Conservation (phyloP, 768 basidiomycete genomes). For the Xanthoconium stramineum region DNA sequence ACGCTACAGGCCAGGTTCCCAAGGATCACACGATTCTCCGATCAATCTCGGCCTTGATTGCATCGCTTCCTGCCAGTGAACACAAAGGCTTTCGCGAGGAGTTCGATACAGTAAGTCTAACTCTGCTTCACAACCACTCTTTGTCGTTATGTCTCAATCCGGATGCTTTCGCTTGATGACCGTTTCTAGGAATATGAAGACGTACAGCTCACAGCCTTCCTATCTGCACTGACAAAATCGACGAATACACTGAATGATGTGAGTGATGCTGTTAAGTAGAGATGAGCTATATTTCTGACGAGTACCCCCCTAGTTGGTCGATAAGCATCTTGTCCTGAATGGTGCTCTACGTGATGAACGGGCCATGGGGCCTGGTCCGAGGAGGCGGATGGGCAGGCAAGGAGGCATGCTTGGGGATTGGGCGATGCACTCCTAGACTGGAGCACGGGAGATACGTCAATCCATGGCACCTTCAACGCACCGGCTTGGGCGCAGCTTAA, state of each 20-base stretch:
- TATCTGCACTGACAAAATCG: slow-evolving; percentile 86
- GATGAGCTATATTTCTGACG: slow-evolving; percentile 2
- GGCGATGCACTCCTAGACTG: slow-evolving; percentile 44
- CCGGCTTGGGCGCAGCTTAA: not conserved
- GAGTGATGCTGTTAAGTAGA: slow-evolving; percentile 28
- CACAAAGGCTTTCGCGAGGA: slow-evolving; percentile 81
- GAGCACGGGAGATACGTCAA: not conserved
- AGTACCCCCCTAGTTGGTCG: slow-evolving; percentile 53
- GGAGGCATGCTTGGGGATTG: slow-evolving; percentile 51
- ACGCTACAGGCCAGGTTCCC: slow-evolving; percentile 55
- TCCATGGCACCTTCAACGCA: not conserved
- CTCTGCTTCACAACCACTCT: not conserved
- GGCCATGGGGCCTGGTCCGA: slow-evolving; percentile 38
- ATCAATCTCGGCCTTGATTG: slow-evolving; percentile 79
- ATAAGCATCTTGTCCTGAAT: slow-evolving; percentile 66
- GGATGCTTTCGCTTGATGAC: not conserved
- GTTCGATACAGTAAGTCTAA: slow-evolving; percentile 69
- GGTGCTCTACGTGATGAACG: slow-evolving; percentile 54
- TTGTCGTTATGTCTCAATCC: not conserved
- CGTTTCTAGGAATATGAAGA: slow-evolving; percentile 87
- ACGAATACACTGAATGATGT: slow-evolving; percentile 88
- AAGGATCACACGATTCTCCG: slow-evolving; percentile 82
- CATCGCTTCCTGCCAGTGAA: slow-evolving; percentile 85
- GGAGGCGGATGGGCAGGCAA: slow-evolving; percentile 51
- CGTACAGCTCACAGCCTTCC: slow-evolving; percentile 86